Evolutionary conservation across 1,284 basidiomycete species (phyloP).

Genomic region (Ustilago xerochloae): DNA sequence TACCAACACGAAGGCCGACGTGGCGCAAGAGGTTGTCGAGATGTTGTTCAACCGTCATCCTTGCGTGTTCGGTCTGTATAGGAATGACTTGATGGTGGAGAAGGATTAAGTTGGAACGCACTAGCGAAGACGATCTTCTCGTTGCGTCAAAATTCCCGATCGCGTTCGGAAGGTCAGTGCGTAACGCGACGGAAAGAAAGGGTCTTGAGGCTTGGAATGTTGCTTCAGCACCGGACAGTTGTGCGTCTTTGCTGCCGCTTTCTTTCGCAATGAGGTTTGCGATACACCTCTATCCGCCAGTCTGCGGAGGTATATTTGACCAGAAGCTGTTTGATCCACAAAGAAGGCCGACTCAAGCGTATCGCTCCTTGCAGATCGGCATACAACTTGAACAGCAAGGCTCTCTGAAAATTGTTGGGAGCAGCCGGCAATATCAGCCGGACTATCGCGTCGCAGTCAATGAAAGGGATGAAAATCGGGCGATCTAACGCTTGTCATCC

Average conservation of each 20-base stretch:
- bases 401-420: background rate
- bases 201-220: background rate
- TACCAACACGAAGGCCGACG: constrained; percentile 44
- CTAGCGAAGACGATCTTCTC: background rate
- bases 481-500: background rate
- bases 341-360: no score
- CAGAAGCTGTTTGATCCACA: no score
- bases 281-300: no score
- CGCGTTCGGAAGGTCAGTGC: constrained; percentile 7
- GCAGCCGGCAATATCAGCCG: background rate
- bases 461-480: background rate
- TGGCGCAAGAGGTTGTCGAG: constrained; percentile 41
- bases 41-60: constrained; percentile 29
- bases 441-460: background rate
- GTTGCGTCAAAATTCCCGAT: background rate
- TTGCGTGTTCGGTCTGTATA: background rate
- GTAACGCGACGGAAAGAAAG: constrained; percentile 8
- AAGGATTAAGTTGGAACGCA: background rate
- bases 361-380: background rate
- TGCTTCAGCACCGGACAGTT: background rate
- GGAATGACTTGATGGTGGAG: background rate
- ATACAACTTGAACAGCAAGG: background rate
- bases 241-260: background rate
- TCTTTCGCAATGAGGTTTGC: no score
- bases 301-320: no score